Evolutionary conservation across 2,329 filamentous ascomycete genomes (phyloP), one percentile per base, ranked within the genome.

Genomic region (Hawksworthiomyces lignivorus): DNA sequence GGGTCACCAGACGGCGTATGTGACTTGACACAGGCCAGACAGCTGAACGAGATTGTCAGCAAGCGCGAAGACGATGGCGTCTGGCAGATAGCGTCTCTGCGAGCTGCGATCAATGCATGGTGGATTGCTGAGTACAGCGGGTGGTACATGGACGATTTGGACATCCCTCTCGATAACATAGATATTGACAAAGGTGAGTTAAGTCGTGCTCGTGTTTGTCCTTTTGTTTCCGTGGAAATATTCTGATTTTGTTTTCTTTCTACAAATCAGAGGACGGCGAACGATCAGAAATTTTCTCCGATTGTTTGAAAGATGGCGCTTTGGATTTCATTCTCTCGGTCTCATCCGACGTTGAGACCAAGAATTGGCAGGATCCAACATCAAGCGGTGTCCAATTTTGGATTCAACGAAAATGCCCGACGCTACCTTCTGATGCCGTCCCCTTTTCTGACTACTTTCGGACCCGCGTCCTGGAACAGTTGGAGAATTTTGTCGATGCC

Each of bases 51-150:
- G 12, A 68, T 78, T 27, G 70, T 96, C 18, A 78, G 82, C 50
- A 72, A 75, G 28, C 73, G 75, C 15, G 67, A 76, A 34, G 84
- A 88, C 37, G 77, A 80, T 46, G 69, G 82, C 31, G 65, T 72
- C 14, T 95, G 88, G 85, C 70, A 74, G 18, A 60, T 94, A 29
- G 70, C 81, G 14, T 83, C 82, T 52, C 73, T 97, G 11, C 83
- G 89, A 53, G 86, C 89, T 34, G 83, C 87, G 4, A 74, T 89
- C 11, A 75, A 78, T 41, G 77, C 83, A 5, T 88, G 86, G 74
- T 98, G 92, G 92, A 73, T 96, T 35, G 82, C 87, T 24, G 88
- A 97, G 56, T 96, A 96, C 62, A 92, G 86, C 51, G 87, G 87
- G 3, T 86, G 87, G 70, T 95, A 89, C 58, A 72, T 86, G 44